Conservation (phyloP, 192 early-diverging fungal species). For the Dimargaris xerosporica region DNA sequence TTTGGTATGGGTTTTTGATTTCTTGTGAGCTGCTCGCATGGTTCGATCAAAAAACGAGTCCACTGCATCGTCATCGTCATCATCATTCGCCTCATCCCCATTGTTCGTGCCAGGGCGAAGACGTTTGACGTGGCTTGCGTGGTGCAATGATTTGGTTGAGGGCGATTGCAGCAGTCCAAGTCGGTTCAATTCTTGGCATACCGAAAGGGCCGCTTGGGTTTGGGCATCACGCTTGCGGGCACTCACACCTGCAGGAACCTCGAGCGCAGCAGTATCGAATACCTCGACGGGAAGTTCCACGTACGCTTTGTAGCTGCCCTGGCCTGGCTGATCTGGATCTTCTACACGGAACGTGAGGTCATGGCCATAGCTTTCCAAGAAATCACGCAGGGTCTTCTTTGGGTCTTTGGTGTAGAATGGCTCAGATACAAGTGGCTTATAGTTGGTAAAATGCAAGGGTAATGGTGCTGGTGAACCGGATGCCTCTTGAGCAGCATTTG, state of each 20-base stretch:
- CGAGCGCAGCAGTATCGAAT: not conserved
- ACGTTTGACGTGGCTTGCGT: constrained; percentile 14
- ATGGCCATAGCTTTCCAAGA: not conserved
- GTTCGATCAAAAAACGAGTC: constrained; percentile 56
- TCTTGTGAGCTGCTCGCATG: not conserved
- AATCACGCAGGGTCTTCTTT: not conserved
- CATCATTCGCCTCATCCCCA: constrained; percentile 12
- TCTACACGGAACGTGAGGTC: not conserved
- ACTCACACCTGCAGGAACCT: constrained; percentile 11
- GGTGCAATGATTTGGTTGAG: constrained; percentile 13
- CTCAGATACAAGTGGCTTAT: not conserved
- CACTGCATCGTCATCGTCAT: constrained; percentile 35
- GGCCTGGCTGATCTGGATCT: not conserved
- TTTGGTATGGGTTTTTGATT: not conserved
- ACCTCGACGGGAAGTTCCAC: not conserved
- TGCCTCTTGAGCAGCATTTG: not conserved
- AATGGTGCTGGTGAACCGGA: not conserved
- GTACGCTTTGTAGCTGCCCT: not conserved
- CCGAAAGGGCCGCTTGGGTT: constrained; percentile 39
- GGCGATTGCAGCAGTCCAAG: constrained; percentile 23
- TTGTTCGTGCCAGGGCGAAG: constrained; percentile 11
- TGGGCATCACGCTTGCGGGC: constrained; percentile 35
- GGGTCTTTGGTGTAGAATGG: constrained; percentile 1
- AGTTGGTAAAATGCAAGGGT: not conserved
- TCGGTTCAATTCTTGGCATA: constrained; percentile 43